Percentiles rank a stretch among this genome's conserved stretches.
Evolutionary conservation across 768 basidiomycete genomes (phyloP).

Genomic region (Tylopilus sp.): DNA sequence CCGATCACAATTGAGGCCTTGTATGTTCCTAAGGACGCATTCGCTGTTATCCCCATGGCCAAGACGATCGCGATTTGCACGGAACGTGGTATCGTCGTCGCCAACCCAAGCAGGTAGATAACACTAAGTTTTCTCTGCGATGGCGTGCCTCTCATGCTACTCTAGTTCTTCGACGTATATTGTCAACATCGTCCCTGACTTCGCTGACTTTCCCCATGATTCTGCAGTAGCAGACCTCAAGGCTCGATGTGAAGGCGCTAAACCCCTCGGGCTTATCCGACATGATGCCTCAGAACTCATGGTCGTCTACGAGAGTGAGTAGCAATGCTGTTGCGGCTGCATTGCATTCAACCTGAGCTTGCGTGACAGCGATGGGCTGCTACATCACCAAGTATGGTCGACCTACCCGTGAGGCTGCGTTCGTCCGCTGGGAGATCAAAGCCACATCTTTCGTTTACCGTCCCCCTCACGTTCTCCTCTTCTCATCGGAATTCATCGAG

Average conservation of each 20-base stretch:
- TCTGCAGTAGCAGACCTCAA: slow-evolving; percentile 52
- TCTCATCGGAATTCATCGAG: slow-evolving; percentile 75
- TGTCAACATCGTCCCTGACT: slow-evolving; percentile 57
- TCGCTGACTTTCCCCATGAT: slow-evolving; percentile 39
- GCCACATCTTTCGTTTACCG: slow-evolving; percentile 61
- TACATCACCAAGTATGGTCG: slow-evolving; percentile 70
- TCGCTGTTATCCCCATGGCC: slow-evolving; percentile 53
- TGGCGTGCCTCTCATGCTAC: not conserved
- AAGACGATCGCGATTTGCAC: slow-evolving; percentile 67
- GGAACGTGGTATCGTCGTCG: slow-evolving; percentile 59
- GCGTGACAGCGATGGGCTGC: slow-evolving; percentile 60
- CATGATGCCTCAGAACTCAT: slow-evolving; percentile 54
- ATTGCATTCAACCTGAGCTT: slow-evolving; percentile 1
- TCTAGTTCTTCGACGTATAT: slow-evolving; percentile 40
- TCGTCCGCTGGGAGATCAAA: slow-evolving; percentile 76
- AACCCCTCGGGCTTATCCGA: slow-evolving; percentile 65
- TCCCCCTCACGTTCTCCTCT: slow-evolving; percentile 62
- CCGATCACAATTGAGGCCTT: slow-evolving; percentile 43
- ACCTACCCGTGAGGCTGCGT: slow-evolving; percentile 57
- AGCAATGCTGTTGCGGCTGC: not conserved
- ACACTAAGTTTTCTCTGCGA: not conserved
- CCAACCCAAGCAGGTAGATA: slow-evolving; percentile 65
- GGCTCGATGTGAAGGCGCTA: slow-evolving; percentile 50
- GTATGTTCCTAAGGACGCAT: slow-evolving; percentile 69
- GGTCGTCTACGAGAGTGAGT: slow-evolving; percentile 72